Base-by-base conservation (phyloP, 2,329 filamentous ascomycete genomes). In the Alternaria hordeiaustralica region DNA sequence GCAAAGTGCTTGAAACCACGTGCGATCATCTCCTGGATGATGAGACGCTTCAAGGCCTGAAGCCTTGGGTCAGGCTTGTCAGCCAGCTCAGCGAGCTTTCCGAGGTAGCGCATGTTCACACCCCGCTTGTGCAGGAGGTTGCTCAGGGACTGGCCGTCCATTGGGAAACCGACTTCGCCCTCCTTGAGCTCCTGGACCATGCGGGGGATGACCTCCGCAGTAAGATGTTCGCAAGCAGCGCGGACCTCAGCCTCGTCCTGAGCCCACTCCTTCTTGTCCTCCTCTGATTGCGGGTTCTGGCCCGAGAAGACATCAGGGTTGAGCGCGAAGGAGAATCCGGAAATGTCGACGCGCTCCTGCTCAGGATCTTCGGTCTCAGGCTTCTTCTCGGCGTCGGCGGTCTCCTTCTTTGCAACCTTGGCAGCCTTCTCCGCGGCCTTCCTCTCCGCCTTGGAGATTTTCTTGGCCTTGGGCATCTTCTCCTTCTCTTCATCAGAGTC, bases 281-380 rank as follows among this genome's bases (percentile, higher is more conserved):
- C 93, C 6, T 96, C 91, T 0, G 92, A 96, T 81, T 97, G 93
- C 41, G 96, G 94, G 57, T 89, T 85, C 80, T 98, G 96, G 56
- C 94, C 95, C 75, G 93, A 97, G 85, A 95, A 98, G 30, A 93
- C 93, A 80, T 99, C 96, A 6, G 96, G 94, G 83, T 99, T 99
- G 56, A 99, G 87, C 7, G 93, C 86, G 74, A 97, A 94, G 50
- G 89, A 86, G 85, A 98, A 99, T 72, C 91, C 89, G 46, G 93
- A 92, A 63, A 97, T 89, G 74, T 98, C 94, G 41, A 97, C 91
- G 59, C 90, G 89, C 67, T 92, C 90, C 73, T 89, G 87, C 64
- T 84, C 79, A 3, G 61, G 26, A 15, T 69, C 65, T 15, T 84
- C 79, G 1, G 47, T n/a, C n/a, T 66, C 57, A 20, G 57, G 49